These are phyloP conservation scores for Exophiala oligosperma DNA, from an alignment of 2,329 filamentous ascomycete species.

Conservation along the genomic window DNA sequence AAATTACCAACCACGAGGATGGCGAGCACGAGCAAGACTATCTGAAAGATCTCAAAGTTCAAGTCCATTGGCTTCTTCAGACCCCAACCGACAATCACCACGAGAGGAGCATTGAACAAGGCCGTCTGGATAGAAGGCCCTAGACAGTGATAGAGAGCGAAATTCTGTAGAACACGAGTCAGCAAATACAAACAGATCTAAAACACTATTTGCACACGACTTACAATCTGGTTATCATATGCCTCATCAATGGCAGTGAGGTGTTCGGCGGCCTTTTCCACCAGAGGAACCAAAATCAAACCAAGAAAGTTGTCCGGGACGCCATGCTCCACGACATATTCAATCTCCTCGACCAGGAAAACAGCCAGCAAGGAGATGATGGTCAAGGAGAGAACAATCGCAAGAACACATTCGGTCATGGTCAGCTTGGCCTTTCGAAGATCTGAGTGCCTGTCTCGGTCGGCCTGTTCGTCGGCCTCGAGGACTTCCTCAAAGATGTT, in stretches of 20 bases:
- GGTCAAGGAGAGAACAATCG: conserved; percentile 62
- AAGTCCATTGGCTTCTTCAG: conserved; percentile 69
- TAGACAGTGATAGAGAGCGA: conserved; percentile 81
- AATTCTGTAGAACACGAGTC: conserved; percentile 53
- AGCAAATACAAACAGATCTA: too few relatives aligned
- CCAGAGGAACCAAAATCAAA: conserved; percentile 66
- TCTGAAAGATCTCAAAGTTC: conserved; percentile 84
- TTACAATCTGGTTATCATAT: conserved; percentile 64
- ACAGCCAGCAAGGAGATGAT: conserved; percentile 74
- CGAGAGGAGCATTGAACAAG: conserved; percentile 80
- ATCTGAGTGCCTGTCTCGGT: conserved; percentile 65
- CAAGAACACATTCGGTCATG: conserved; percentile 68
- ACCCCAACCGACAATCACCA: conserved; percentile 82
- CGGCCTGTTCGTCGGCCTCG: conserved; percentile 66
- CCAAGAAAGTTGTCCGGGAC: conserved; percentile 63
- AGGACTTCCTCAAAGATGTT: conserved; percentile 74
- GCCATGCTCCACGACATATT: conserved; percentile 55
- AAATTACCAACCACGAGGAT: conserved; percentile 88
- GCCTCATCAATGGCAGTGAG: conserved; percentile 82
- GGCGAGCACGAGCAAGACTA: conserved; percentile 75
- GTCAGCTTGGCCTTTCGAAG: conserved; percentile 67
- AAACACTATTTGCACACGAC: background rate
- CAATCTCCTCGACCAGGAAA: conserved; percentile 71
- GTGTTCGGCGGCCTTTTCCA: conserved; percentile 86
- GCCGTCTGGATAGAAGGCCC: conserved; percentile 88